A percentile compares a stretch with the other conserved stretches of the same genome.
phyloP scores from a whole-genome alignment of 768 basidiomycete species.

The Lentinula boryana region DNA sequence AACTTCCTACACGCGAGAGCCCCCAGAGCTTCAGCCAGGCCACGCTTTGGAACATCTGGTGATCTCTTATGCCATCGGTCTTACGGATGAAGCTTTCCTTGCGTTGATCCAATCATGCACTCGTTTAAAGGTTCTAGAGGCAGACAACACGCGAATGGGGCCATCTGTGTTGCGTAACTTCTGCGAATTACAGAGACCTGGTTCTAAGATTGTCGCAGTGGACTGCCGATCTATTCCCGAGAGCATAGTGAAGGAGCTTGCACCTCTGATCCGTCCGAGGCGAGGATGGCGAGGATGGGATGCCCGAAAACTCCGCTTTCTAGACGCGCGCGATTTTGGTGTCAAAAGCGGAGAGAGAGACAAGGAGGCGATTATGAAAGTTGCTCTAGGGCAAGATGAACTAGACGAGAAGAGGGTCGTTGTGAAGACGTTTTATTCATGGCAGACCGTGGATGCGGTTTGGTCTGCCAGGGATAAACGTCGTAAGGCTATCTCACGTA shows the following conservation, averaged over 20 bases:
- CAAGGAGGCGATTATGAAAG: slow-evolving; percentile 9
- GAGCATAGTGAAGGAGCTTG: slow-evolving; percentile 54
- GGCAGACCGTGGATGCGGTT: slow-evolving; percentile 83
- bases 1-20: not conserved
- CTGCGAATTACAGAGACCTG: slow-evolving; percentile 44
- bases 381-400: slow-evolving; percentile 62
- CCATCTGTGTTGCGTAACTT: slow-evolving; percentile 61
- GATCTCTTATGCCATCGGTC: slow-evolving; percentile 57
- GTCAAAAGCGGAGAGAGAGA: slow-evolving; percentile 70
- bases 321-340: slow-evolving; percentile 61
- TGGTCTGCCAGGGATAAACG: slow-evolving; percentile 60
- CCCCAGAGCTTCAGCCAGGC: slow-evolving; percentile 35
- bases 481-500: slow-evolving; percentile 42
- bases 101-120: slow-evolving; percentile 60
- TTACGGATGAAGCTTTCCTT: slow-evolving; percentile 61
- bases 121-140: slow-evolving; percentile 62
- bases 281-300: slow-evolving; percentile 72
- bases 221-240: slow-evolving; percentile 75
- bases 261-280: slow-evolving; percentile 55
- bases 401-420: slow-evolving; percentile 70
- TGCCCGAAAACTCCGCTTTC: slow-evolving; percentile 60
- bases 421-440: slow-evolving; percentile 79
- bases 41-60: slow-evolving; percentile 67
- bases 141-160: slow-evolving; percentile 74
- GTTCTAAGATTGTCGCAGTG: slow-evolving; percentile 61